Conservation (phyloP, 192 early-diverging fungal species). For the Funneliformis geosporum region DNA sequence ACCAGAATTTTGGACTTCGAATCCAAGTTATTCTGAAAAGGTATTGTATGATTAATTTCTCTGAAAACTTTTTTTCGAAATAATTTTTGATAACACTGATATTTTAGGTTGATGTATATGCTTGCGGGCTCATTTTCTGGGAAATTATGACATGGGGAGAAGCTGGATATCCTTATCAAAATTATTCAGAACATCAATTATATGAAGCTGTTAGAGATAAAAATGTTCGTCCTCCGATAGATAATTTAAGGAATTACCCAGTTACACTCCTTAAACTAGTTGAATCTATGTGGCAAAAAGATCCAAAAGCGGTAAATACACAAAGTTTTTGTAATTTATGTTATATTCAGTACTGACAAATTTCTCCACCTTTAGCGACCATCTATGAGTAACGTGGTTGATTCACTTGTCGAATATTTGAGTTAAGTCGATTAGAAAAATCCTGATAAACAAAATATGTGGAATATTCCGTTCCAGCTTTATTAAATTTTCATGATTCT, state of each 20-base stretch:
- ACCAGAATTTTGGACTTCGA: conserved; percentile 72
- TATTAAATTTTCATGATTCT: too few relatives aligned
- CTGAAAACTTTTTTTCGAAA: too few relatives aligned
- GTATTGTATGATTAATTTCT: conserved; percentile 39
- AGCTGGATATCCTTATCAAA: conserved; percentile 70
- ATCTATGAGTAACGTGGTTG: background rate
- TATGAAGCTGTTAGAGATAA: conserved; percentile 63
- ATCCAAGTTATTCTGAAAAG: conserved; percentile 75
- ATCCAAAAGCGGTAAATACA: conserved; percentile 48
- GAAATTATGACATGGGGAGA: conserved; percentile 76
- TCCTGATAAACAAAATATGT: too few relatives aligned
- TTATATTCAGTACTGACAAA: background rate
- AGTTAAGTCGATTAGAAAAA: too few relatives aligned
- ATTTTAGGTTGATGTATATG: conserved; percentile 52
- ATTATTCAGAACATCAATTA: conserved; percentile 63
- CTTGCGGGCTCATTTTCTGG: conserved; percentile 77
- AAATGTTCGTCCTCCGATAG: conserved; percentile 58
- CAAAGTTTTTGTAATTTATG: background rate
- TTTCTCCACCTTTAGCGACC: background rate
- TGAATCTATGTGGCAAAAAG: conserved; percentile 73
- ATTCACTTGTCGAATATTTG: background rate
- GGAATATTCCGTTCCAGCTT: too few relatives aligned
- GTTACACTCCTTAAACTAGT: conserved; percentile 59
- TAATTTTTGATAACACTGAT: conserved; percentile 3
- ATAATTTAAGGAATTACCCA: conserved; percentile 60